Conservation (phyloP, 2,329 filamentous ascomycete genomes). For the Pseudogymnoascus pannorum region DNA sequence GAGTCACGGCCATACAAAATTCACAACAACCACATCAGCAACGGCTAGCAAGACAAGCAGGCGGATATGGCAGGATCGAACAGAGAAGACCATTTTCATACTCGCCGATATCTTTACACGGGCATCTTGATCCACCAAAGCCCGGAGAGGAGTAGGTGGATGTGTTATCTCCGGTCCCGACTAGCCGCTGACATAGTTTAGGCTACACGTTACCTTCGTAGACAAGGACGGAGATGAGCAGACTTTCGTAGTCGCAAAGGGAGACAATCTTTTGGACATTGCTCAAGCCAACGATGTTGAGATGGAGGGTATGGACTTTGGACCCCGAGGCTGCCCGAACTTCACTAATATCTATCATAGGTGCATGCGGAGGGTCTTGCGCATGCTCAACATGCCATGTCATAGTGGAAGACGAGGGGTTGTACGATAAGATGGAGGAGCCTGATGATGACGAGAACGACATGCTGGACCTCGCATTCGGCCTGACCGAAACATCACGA, state of each 20-base stretch:
- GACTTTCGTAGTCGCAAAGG: conserved; percentile 72
- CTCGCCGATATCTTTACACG: conserved; percentile 56
- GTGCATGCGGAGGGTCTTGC: conserved; percentile 82
- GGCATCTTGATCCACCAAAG: conserved; percentile 76
- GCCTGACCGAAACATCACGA: conserved; percentile 61
- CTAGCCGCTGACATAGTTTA: conserved; percentile 30
- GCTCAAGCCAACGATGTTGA: conserved; percentile 91
- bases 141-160: conserved; percentile 77
- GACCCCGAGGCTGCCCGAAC: neutral
- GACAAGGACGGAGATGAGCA: conserved; percentile 78
- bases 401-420: conserved; percentile 55
- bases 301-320: conserved; percentile 68
- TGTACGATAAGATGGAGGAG: conserved; percentile 57
- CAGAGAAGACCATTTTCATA: conserved; percentile 54
- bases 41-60: neutral
- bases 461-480: conserved; percentile 69
- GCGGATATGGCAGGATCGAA: neutral
- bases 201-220: conserved; percentile 83
- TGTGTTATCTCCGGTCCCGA: conserved; percentile 10
- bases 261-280: conserved; percentile 91
- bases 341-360: conserved; percentile 28
- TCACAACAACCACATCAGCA: conserved; percentile 5
- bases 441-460: conserved; percentile 61
- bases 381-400: conserved; percentile 72
- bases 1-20: neutral